phyloP scores from a whole-genome alignment of 331 rosid species.

The Pyracantha coccinea region DNA sequence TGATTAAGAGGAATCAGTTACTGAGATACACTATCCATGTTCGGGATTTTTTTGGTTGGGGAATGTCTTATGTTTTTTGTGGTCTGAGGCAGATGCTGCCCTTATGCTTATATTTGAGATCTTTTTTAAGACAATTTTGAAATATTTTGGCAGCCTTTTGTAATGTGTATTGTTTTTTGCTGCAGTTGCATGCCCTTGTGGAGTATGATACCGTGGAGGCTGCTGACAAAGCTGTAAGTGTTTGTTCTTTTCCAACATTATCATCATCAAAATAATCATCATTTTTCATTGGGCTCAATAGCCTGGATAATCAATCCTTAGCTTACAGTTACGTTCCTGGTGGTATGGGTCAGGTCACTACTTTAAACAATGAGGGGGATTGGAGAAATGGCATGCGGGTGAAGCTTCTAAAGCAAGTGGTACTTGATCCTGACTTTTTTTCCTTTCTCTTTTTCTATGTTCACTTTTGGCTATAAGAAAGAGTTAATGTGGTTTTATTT shows the following conservation, averaged over 20 bases:
- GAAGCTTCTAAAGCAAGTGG: constrained; percentile 71
- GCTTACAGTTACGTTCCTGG: not conserved
- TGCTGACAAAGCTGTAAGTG: constrained; percentile 91
- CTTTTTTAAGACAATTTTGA: not conserved
- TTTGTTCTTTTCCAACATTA: constrained; percentile 1
- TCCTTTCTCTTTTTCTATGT: not conserved
- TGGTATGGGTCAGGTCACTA: constrained; percentile 50
- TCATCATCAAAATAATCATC: not conserved
- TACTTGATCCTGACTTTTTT: constrained; percentile 10
- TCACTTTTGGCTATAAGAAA: not conserved
- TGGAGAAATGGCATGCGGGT: constrained; percentile 98
- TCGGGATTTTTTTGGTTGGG: not conserved
- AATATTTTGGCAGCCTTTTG: not conserved
- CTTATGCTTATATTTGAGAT: not conserved
- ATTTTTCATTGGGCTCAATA: not conserved
- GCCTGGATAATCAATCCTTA: constrained; percentile 3
- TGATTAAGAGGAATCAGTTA: not conserved
- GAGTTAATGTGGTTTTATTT: constrained; percentile 15
- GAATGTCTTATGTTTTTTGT: not conserved
- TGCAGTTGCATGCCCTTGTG: constrained; percentile 80
- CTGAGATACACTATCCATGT: not conserved
- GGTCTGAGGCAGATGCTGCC: not conserved
- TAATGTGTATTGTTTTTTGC: not conserved
- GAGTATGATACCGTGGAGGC: constrained; percentile 86
- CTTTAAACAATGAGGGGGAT: constrained; percentile 65